Conservation (phyloP, 106 monocot genomes). For the Acanthochlamys bracteata region DNA sequence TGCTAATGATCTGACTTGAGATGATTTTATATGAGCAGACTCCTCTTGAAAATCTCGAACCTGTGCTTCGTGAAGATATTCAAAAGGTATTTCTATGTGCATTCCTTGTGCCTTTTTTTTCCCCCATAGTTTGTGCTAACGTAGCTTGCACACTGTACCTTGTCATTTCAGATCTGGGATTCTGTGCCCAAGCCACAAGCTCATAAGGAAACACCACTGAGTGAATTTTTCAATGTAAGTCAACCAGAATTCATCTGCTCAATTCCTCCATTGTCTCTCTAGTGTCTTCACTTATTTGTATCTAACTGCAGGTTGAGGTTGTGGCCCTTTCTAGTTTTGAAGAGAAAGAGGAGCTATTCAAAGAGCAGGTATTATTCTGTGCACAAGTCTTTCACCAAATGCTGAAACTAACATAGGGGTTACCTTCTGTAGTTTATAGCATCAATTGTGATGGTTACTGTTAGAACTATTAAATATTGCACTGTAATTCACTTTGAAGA, state of each 20-base stretch:
- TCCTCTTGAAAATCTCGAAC: slow-evolving; percentile 87
- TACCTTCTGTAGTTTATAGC: neutral
- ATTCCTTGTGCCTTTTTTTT: neutral
- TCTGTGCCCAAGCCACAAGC: slow-evolving; percentile 72
- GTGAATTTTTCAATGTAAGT: slow-evolving; percentile 97
- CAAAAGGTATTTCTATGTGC: slow-evolving; percentile 51
- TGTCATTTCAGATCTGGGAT: slow-evolving; percentile 85
- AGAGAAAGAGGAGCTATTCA: slow-evolving; percentile 90
- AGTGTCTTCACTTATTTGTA: neutral
- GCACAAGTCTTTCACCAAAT: neutral
- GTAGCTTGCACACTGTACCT: too few species aligned
- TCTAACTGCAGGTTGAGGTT: slow-evolving; percentile 56
- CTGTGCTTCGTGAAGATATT: slow-evolving; percentile 88
- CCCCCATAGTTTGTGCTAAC: neutral
- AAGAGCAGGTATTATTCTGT: slow-evolving; percentile 56
- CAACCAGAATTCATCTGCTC: neutral
- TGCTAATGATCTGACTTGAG: neutral
- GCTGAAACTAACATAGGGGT: neutral
- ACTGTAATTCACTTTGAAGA: too few species aligned
- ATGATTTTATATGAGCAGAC: slow-evolving; percentile 34
- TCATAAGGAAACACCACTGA: slow-evolving; percentile 83
- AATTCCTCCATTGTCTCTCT: too few species aligned
- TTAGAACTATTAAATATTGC: too few species aligned
- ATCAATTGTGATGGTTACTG: too few species aligned
- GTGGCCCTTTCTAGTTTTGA: slow-evolving; percentile 90